A percentile compares a stretch with the other conserved stretches of the same genome.
phyloP scores from a whole-genome alignment of 768 basidiomycete genomes.

The Suillus placidus region DNA sequence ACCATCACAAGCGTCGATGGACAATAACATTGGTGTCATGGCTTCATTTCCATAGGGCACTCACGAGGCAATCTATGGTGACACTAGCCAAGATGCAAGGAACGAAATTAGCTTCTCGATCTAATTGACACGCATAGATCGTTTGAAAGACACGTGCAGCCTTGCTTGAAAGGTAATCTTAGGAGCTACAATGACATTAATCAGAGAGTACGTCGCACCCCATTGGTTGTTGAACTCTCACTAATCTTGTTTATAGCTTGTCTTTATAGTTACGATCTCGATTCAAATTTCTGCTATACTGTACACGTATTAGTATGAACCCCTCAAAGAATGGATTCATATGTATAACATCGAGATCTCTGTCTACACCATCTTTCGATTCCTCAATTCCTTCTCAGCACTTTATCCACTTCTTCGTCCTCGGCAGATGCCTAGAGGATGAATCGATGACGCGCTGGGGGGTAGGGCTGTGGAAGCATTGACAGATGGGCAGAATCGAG shows the following conservation, averaged over 20 bases:
- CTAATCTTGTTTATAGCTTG: conserved; percentile 22
- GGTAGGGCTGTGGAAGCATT: not conserved
- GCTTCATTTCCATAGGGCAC: conserved; percentile 29
- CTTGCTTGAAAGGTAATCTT: conserved; percentile 90
- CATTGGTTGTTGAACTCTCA: conserved; percentile 12
- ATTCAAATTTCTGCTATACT: conserved; percentile 25
- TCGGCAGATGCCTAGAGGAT: not conserved
- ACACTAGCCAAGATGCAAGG: conserved; percentile 75
- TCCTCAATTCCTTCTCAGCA: not conserved
- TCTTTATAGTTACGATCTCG: conserved; percentile 21
- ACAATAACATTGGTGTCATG: conserved; percentile 36
- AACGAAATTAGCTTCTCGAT: conserved; percentile 97
- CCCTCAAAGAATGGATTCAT: conserved; percentile 24
- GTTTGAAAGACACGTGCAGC: conserved; percentile 80
- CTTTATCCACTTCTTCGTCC: not conserved
- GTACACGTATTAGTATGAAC: conserved; percentile 23
- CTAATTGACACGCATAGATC: conserved; percentile 87
- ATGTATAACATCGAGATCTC: not conserved
- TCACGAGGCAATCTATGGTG: conserved; percentile 66
- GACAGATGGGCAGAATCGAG: no score
- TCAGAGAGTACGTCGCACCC: conserved; percentile 69
- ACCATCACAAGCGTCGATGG: conserved; percentile 50
- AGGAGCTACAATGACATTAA: conserved; percentile 83
- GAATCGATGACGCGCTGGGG: not conserved
- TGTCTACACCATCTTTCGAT: not conserved